A percentile compares a stretch with the other conserved stretches of the same genome.
phyloP scores from a whole-genome alignment of 495 filamentous ascomycete species.

The Daldinia bambusicola region DNA sequence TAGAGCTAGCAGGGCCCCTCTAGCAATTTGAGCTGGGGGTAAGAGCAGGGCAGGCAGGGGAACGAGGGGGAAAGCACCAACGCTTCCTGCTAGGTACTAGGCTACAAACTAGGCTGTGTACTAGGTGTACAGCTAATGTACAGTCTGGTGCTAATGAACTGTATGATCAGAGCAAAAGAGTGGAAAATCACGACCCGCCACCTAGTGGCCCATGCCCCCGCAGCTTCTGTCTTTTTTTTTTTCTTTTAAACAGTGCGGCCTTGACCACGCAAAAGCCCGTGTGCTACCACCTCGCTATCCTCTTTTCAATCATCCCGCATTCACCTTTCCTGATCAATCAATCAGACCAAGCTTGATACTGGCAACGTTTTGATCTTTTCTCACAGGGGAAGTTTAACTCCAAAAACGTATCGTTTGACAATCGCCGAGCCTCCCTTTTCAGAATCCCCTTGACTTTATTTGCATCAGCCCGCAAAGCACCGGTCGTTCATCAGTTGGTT shows the following conservation, averaged over 20 bases:
- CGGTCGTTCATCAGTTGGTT: constrained; percentile 25
- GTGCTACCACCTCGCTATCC: constrained; percentile 67
- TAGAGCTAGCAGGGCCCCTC: constrained; percentile 40
- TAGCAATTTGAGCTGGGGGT: constrained; percentile 27
- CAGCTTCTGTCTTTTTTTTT: constrained; percentile 55
- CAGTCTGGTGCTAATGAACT: constrained; percentile 18
- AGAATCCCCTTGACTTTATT: constrained; percentile 41
- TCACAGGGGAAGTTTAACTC: constrained; percentile 56
- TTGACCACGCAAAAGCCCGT: constrained; percentile 57
- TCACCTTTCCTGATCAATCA: constrained; percentile 67
- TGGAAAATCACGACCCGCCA: constrained; percentile 40
- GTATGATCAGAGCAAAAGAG: constrained; percentile 32
- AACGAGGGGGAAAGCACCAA: constrained; percentile 24
- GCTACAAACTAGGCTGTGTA: too few relatives aligned
- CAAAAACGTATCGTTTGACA: constrained; percentile 55
- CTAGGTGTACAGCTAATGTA: too few relatives aligned
- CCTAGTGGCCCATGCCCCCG: constrained; percentile 54
- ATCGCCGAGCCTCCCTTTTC: constrained; percentile 43
- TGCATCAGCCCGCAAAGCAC: constrained; percentile 34
- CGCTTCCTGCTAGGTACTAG: constrained; percentile 24
- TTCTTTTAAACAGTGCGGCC: constrained; percentile 55
- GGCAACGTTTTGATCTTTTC: constrained; percentile 52
- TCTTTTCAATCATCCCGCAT: constrained; percentile 69
- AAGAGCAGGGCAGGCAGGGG: constrained; percentile 39
- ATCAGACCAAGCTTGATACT: constrained; percentile 55